Evolutionary conservation across 176 grass and related monocot species (phyloP), one percentile per base, ranked within the genome.

Genomic region (Juncus effusus): DNA sequence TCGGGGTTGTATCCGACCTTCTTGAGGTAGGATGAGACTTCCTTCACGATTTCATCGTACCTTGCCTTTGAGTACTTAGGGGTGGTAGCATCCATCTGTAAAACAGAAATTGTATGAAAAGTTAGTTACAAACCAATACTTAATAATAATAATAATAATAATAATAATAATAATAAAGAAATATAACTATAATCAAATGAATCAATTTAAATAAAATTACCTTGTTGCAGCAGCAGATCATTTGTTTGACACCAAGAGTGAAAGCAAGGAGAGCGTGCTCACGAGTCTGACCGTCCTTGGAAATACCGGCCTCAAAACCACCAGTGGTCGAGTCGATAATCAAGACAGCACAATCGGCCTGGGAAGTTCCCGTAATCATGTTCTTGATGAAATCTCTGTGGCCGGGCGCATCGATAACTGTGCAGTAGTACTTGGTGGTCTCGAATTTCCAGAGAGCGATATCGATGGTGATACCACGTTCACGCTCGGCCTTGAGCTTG

Each of bases 211-310:
- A 28, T 28, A 28, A 28, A 28, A 57, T 42, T 81, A 91, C 88
- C 88, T 92, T 92, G 88, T 92, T 92, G 57, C 88, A 92, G 61
- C 88, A 92, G 69, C 88, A 92, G 52, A 92, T 92, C 88, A 92
- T 92, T 59, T 87, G 88, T 60, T 84, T 92, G 37, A 87, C 88
- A 58, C 84, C 88, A 62, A 92, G 84, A 4, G 88, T 91, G 78
- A 91, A 91, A 63, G 83, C 88, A 76, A 87, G 88, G 52, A 91
- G 77, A 16, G 87, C 87, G 4, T 90, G 87, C 76, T 90, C 88
- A 72, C 88, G 83, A 14, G 83, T 91, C 64, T 86, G 87, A 9
- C 88, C 88, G 65, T 84, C 84, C 84, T 92, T 87, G 49, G 88
- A 92, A 56, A 92, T 87, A 77, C 88, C 88, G 64, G 88, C 88